Percentiles rank a stretch among this genome's conserved stretches.
phyloP scores from a whole-genome alignment of 169 alveolate species.

The Eimeria brunetti region DNA sequence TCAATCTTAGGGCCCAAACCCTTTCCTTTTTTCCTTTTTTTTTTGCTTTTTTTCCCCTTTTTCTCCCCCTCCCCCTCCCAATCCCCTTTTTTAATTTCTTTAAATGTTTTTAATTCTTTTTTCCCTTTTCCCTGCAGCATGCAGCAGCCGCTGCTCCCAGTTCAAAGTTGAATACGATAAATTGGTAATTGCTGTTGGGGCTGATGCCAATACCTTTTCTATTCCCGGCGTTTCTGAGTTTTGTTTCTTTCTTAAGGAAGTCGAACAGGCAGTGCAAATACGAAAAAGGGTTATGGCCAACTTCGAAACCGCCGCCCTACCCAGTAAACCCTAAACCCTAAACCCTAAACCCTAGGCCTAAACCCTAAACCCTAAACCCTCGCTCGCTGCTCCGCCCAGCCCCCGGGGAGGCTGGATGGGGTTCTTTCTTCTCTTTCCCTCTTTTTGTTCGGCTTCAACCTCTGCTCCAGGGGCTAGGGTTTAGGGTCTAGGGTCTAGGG shows the following conservation, averaged over 20 bases:
- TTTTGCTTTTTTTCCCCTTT: background rate
- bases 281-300: slow-evolving; percentile 79
- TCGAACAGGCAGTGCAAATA: slow-evolving; percentile 81
- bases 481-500: too few species aligned
- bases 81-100: background rate
- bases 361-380: too few species aligned
- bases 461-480: too few species aligned
- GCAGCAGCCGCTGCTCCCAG: slow-evolving; percentile 2
- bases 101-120: too few species aligned
- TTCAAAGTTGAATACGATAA: slow-evolving; percentile 4
- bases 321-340: too few species aligned
- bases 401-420: too few species aligned
- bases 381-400: too few species aligned
- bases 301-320: slow-evolving; percentile 82
- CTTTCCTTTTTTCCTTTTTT: background rate
- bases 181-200: background rate
- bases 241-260: slow-evolving; percentile 80
- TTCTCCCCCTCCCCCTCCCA: background rate
- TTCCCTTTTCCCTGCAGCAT: too few species aligned
- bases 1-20: too few species aligned
- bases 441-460: background rate
- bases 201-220: background rate
- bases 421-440: slow-evolving; percentile 16
- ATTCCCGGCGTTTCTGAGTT: slow-evolving; percentile 74
- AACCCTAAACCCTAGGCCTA: too few species aligned